These are phyloP conservation scores for Calonectria montana DNA, from an alignment of 2,329 filamentous ascomycete species.

Conservation along the genomic window DNA sequence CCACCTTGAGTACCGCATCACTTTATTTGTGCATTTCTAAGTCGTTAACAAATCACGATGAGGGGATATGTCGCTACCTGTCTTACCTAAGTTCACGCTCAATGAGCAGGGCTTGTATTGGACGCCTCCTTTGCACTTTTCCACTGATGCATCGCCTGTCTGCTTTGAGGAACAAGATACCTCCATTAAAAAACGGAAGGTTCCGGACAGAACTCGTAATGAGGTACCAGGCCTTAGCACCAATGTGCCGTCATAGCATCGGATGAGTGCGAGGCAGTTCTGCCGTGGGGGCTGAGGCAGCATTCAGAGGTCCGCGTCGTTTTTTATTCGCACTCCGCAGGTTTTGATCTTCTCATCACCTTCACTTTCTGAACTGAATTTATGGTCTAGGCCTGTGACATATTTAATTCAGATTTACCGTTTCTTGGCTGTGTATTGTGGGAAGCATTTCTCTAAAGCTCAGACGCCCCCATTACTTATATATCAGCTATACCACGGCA, in stretches of 20 bases:
- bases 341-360: background rate
- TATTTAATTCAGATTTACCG: background rate
- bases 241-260: background rate
- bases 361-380: background rate
- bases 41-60: background rate
- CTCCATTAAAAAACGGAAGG: background rate
- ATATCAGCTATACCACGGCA: background rate
- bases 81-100: background rate
- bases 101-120: background rate
- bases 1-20: background rate
- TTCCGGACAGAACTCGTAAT: background rate
- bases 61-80: background rate
- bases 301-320: background rate
- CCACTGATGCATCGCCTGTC: background rate
- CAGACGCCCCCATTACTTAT: background rate
- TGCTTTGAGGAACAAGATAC: background rate
- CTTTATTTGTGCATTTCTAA: background rate
- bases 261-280: background rate
- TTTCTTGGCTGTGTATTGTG: no score
- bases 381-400: no score
- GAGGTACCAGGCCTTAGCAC: background rate
- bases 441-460: background rate
- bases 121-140: background rate
- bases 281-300: background rate
- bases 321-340: background rate